Evolutionary conservation across 2,329 filamentous ascomycete species (phyloP).

Genomic region (Colletotrichum spaethianum): DNA sequence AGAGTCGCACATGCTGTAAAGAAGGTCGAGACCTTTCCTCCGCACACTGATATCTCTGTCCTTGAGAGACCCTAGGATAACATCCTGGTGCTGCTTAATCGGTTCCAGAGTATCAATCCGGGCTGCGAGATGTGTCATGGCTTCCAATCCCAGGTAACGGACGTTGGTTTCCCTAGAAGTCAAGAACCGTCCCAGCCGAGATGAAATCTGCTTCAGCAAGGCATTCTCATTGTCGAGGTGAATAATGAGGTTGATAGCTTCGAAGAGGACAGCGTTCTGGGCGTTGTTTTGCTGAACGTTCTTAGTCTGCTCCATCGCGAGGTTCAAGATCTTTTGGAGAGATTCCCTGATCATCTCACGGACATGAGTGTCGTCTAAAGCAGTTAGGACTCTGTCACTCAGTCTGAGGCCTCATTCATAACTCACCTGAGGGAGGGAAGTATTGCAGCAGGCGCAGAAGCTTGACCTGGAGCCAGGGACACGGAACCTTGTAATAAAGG

Average conservation of each 20-base stretch:
- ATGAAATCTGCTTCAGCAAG: slow-evolving; percentile 96
- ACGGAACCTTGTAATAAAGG: slow-evolving; percentile 99
- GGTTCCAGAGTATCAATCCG: slow-evolving; percentile 94
- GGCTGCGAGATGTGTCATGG: slow-evolving; percentile 97
- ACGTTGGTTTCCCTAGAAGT: slow-evolving; percentile 98
- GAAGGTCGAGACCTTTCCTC: slow-evolving; percentile 92
- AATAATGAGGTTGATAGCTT: slow-evolving; percentile 98
- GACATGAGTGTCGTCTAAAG: slow-evolving; percentile 88
- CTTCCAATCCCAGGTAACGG: slow-evolving; percentile 93
- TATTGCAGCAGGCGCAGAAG: slow-evolving; percentile 93
- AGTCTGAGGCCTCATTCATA: slow-evolving; percentile 49
- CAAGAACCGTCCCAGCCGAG: slow-evolving; percentile 93
- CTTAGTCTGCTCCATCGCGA: slow-evolving; percentile 93
- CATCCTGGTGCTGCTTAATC: slow-evolving; percentile 97
- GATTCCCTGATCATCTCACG: slow-evolving; percentile 93
- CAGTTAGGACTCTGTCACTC: slow-evolving; percentile 15
- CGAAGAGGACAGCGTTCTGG: slow-evolving; percentile 97
- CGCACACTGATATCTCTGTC: slow-evolving; percentile 98
- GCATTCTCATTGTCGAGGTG: slow-evolving; percentile 95
- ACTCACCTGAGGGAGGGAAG: slow-evolving; percentile 87
- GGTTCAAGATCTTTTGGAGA: slow-evolving; percentile 89
- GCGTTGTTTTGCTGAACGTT: slow-evolving; percentile 99
- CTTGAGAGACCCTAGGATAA: slow-evolving; percentile 93
- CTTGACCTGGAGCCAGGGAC: slow-evolving; percentile 98
- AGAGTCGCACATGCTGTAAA: slow-evolving; percentile 99